Conservation (phyloP, 352 stramenopile genomes). For the Phytophthora brassicae region DNA sequence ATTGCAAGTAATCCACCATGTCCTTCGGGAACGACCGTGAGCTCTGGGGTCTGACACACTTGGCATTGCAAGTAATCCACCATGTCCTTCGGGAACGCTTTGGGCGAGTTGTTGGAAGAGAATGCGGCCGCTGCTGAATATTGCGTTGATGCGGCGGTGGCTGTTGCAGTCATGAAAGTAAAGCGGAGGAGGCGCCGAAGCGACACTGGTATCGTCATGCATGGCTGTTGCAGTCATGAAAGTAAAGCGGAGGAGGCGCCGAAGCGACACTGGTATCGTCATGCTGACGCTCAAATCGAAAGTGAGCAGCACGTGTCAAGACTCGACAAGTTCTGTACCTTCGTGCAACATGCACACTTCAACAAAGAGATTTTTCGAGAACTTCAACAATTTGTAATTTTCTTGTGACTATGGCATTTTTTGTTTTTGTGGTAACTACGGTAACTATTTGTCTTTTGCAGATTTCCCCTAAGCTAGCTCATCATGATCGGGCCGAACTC, state of each 20-base stretch:
- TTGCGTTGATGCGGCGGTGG: slow-evolving; percentile 2
- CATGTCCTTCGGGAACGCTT: slow-evolving; percentile 64
- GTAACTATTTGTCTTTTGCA: not conserved
- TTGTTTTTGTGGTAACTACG: not conserved
- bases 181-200: slow-evolving; percentile 11
- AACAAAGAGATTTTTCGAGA: slow-evolving; percentile 26
- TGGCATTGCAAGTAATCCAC: slow-evolving; percentile 79
- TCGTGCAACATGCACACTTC: slow-evolving; percentile 19
- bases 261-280: slow-evolving; percentile 4
- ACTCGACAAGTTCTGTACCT: not conserved
- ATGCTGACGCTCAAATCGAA: slow-evolving; percentile 8
- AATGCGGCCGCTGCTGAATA: not conserved
- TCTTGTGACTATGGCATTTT: no score
- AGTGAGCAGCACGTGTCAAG: not conserved
- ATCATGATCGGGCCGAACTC: slow-evolving; percentile 25
- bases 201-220: slow-evolving; percentile 13
- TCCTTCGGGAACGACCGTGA: no score
- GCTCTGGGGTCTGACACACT: slow-evolving; percentile 79
- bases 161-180: slow-evolving; percentile 1
- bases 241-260: slow-evolving; percentile 7
- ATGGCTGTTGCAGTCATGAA: slow-evolving; percentile 1
- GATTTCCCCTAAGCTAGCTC: not conserved
- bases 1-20: slow-evolving; percentile 80
- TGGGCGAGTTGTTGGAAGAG: slow-evolving; percentile 1
- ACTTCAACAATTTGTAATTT: not conserved